Conservation (phyloP, 805 yeast species). For the Vanderwaltozyma tropicalis region DNA sequence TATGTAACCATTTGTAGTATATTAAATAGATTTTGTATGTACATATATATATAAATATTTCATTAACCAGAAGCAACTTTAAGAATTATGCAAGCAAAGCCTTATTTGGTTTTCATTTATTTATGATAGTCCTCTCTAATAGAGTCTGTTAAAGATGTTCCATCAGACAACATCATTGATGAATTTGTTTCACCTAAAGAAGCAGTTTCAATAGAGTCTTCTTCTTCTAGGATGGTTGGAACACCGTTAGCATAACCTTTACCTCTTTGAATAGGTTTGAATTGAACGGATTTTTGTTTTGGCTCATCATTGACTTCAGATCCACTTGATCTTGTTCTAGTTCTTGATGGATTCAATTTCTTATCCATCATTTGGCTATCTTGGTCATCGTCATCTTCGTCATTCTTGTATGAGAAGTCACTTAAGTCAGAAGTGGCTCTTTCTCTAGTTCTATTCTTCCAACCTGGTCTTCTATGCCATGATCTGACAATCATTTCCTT, state of each 20-base stretch:
- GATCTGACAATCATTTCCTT: constrained; percentile 13
- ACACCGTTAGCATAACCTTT: constrained; percentile 22
- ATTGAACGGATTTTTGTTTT: constrained; percentile 22
- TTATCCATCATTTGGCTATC: constrained; percentile 5
- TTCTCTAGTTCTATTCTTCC: constrained; percentile 19
- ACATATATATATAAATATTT: too few species aligned
- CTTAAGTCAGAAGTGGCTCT: constrained; percentile 22
- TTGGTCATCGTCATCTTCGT: constrained; percentile 11
- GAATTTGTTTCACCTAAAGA: constrained; percentile 13
- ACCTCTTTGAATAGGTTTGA: constrained; percentile 21
- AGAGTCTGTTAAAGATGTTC: not conserved
- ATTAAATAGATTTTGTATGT: too few species aligned
- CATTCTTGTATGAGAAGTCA: constrained; percentile 20
- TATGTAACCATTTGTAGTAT: too few species aligned
- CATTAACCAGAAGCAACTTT: too few species aligned
- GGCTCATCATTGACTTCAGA: constrained; percentile 10
- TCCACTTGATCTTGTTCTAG: constrained; percentile 8
- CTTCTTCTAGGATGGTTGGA: constrained; percentile 26
- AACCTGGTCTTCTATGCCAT: constrained; percentile 27
- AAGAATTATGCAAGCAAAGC: too few species aligned
- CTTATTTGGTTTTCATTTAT: not conserved
- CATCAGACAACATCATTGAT: constrained; percentile 7
- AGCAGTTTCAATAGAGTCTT: constrained; percentile 16
- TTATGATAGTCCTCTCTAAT: not conserved
- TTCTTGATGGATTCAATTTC: constrained; percentile 6